Base-by-base conservation (phyloP, 106 monocot species). In the Dendrobium chrysotoxum region DNA sequence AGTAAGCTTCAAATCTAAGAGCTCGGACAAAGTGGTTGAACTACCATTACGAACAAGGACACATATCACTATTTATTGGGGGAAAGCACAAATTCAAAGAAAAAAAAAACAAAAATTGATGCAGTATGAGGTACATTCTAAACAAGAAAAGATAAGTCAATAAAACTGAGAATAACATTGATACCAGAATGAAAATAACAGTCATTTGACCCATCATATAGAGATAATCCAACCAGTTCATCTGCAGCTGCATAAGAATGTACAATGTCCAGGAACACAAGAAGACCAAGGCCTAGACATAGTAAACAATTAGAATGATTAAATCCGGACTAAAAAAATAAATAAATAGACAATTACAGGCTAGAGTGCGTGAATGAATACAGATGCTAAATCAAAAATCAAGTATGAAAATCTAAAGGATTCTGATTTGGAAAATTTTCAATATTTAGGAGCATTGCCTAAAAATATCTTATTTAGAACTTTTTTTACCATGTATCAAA, bases 211-310 rank as follows among this genome's bases (percentile, higher is more conserved):
- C 94, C 96, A 90, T 97, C 94, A 88, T 91, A 97, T 0, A 90
- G 89, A 42, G 97, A 94, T 79, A 98, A 91, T 26, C 98, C 98
- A 78, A 86, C 92, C 64, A 84, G 83, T 81, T 99, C 99, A 83
- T 99, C 95, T 68, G 93, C 95, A 53, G 99, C 89, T 41, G 95
- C 92, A 86, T 99, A 99, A 25, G 99, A 99, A 84, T 99, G 99
- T 40, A 99, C 91, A 77, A 99, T 86, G 81, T 99, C 99, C 46
- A 99, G 61, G 82, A 95, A 85, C 31, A 99, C 95, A 58, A 95
- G 80, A 75, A 99, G 86, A 15, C 95, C 95, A 73, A 88, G 88
- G 12, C 99, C 97, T 98, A 74, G 38, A 74, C 74, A 74, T 41
- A 5, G 41, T 41, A 74, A 70, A 13, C 20, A 74, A 74, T 16